Conservation (phyloP, 1,284 basidiomycete genomes). For the Boletus semigastroideus region DNA sequence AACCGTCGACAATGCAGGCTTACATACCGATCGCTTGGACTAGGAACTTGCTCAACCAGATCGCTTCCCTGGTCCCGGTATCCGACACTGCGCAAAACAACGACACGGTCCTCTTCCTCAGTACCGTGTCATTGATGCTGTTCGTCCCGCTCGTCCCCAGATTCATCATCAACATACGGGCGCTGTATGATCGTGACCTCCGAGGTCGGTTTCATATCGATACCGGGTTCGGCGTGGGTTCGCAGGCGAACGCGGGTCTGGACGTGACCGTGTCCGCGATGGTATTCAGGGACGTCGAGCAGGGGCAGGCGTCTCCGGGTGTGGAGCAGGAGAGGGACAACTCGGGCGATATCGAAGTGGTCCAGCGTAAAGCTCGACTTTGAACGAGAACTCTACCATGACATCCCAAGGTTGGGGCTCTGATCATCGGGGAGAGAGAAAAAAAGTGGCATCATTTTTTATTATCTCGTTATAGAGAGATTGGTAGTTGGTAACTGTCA, state of each 20-base stretch:
- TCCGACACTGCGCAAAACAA: too few relatives aligned
- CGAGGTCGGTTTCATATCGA: neutral
- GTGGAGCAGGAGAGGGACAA: neutral
- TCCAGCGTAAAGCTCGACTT: too few relatives aligned
- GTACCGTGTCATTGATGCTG: neutral
- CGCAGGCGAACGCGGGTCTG: neutral
- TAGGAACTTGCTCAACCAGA: neutral
- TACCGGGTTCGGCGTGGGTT: neutral
- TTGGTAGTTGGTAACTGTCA: too few relatives aligned
- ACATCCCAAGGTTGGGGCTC: too few relatives aligned
- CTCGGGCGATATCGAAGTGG: neutral
- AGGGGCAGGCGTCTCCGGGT: neutral
- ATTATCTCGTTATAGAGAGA: too few relatives aligned
- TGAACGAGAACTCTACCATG: too few relatives aligned
- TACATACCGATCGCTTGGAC: neutral
- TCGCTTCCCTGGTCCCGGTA: neutral
- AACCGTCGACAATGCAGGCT: neutral
- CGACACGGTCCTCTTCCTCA: neutral
- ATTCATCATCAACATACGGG: slow-evolving; percentile 1
- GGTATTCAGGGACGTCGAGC: neutral
- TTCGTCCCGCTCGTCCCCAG: neutral
- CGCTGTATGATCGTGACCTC: neutral
- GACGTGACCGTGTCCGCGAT: neutral
- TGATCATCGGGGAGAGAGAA: too few relatives aligned
- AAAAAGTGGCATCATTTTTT: too few relatives aligned